Conservation (phyloP, 371 early-diverging fungal genomes). For the Phascolomyces articulosus region DNA sequence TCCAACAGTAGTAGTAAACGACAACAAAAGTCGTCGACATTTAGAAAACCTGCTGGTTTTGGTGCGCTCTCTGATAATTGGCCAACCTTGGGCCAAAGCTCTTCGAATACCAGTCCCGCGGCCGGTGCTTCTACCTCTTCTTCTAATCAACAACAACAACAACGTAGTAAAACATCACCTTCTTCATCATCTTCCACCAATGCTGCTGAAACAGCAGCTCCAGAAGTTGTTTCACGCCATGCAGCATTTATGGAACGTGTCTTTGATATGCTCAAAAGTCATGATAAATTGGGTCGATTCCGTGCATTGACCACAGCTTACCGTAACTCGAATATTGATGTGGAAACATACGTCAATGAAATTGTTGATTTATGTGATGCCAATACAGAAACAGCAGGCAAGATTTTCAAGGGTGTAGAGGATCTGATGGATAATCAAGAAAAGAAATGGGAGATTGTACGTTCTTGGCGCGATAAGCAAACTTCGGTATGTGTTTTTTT, state of each 20-base stretch:
- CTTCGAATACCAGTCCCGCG: too few relatives aligned
- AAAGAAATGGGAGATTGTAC: slow-evolving; percentile 67
- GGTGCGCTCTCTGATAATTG: slow-evolving; percentile 29
- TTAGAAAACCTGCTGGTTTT: slow-evolving; percentile 35
- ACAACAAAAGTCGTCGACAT: slow-evolving; percentile 12
- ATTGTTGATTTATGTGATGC: slow-evolving; percentile 52
- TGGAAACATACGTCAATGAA: slow-evolving; percentile 59
- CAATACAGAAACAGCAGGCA: slow-evolving; percentile 48
- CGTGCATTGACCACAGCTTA: slow-evolving; percentile 60
- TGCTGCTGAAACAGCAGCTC: neutral
- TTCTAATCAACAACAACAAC: neutral
- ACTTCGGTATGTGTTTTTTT: slow-evolving; percentile 42
- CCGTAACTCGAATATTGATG: slow-evolving; percentile 50
- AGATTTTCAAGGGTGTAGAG: slow-evolving; percentile 57
- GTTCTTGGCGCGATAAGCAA: slow-evolving; percentile 74
- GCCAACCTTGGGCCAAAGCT: slow-evolving; percentile 23
- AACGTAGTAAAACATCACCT: too few relatives aligned
- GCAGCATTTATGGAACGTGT: slow-evolving; percentile 50
- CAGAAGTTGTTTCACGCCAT: slow-evolving; percentile 33
- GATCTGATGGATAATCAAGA: slow-evolving; percentile 55
- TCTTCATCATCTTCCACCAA: neutral
- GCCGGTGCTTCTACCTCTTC: neutral
- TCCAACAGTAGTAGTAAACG: slow-evolving; percentile 13
- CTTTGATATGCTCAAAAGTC: slow-evolving; percentile 45
- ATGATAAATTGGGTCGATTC: slow-evolving; percentile 62